Conservation (phyloP, 192 early-diverging fungal genomes). For the Coemansia sp. region DNA sequence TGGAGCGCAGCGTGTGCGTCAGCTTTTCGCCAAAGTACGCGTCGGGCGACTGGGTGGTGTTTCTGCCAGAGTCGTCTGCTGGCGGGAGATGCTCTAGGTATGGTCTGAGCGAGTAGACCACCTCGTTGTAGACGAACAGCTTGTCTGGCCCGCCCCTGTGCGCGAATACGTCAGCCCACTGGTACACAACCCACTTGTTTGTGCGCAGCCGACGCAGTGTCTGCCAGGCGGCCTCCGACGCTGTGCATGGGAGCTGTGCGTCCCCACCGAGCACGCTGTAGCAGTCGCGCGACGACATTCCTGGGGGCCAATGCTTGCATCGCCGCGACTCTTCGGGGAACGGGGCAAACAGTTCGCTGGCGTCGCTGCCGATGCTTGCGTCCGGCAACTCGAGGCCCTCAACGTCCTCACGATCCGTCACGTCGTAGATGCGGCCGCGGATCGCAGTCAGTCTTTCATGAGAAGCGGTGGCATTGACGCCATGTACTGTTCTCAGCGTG, state of each 20-base stretch:
- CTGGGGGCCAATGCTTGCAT: slow-evolving; percentile 27
- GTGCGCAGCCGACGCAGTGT: slow-evolving; percentile 23
- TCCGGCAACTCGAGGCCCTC: slow-evolving; percentile 11
- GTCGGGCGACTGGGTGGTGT: slow-evolving; percentile 46
- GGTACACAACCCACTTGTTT: slow-evolving; percentile 60
- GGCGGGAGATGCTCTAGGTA: slow-evolving; percentile 54
- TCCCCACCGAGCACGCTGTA: slow-evolving; percentile 28
- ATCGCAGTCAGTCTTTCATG: slow-evolving; percentile 15
- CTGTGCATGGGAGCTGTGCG: slow-evolving; percentile 6
- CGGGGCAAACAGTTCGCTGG: slow-evolving; percentile 49
- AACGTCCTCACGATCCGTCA: slow-evolving; percentile 7
- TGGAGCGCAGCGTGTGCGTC: slow-evolving; percentile 9
- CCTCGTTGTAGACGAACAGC: slow-evolving; percentile 69
- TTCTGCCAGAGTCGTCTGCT: slow-evolving; percentile 30
- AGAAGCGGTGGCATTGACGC: slow-evolving; percentile 5
- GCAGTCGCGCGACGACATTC: slow-evolving; percentile 36
- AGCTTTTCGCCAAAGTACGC: slow-evolving; percentile 53
- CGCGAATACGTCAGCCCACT: slow-evolving; percentile 60
- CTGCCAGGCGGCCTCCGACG: slow-evolving; percentile 20
- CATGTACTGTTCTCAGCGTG: slow-evolving; percentile 20
- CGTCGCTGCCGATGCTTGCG: slow-evolving; percentile 54
- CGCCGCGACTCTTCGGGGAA: slow-evolving; percentile 29
- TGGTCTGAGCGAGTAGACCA: slow-evolving; percentile 67
- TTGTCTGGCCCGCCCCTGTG: slow-evolving; percentile 35
- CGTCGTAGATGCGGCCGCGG: slow-evolving; percentile 45